phyloP scores from a whole-genome alignment of 129 eudicot species.

The Glebionis coronaria region DNA sequence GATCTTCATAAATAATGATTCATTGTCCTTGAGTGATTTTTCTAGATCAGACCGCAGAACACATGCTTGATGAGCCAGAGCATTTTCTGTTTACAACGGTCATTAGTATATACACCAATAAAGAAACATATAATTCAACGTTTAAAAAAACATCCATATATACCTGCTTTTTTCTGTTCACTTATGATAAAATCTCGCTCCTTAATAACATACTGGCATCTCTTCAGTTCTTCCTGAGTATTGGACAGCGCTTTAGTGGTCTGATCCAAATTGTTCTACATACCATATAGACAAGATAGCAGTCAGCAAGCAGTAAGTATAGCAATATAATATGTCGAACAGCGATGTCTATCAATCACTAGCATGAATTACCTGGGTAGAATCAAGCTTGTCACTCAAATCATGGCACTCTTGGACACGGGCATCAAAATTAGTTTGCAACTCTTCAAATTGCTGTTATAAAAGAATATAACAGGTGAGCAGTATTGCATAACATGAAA shows the following conservation, averaged over 20 bases:
- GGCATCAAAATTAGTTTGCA: conserved; percentile 49
- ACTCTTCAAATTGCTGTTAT: conserved; percentile 63
- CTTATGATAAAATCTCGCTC: conserved; percentile 76
- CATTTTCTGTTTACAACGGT: conserved; percentile 61
- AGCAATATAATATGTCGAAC: not conserved
- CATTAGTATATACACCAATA: not conserved
- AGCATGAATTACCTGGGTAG: conserved; percentile 56
- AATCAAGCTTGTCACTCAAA: conserved; percentile 63
- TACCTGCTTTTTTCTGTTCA: conserved; percentile 88
- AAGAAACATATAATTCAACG: too few species aligned
- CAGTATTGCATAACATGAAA: too few species aligned
- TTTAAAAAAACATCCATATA: not conserved
- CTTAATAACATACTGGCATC: conserved; percentile 52
- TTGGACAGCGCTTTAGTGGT: conserved; percentile 47
- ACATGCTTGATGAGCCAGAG: conserved; percentile 61
- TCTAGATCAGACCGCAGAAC: too few species aligned
- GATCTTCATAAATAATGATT: too few species aligned
- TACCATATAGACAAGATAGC: not conserved
- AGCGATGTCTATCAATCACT: not conserved
- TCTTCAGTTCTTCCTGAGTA: conserved; percentile 55
- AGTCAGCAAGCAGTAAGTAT: not conserved
- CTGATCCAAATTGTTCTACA: conserved; percentile 51
- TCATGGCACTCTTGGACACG: conserved; percentile 55
- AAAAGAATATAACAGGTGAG: too few species aligned
- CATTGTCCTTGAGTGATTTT: too few species aligned